A percentile compares a stretch with the other conserved stretches of the same genome.
Conservation (phyloP, 225 moss, liverwort and hornwort species). For the Rhytidiadelphus loreus region DNA sequence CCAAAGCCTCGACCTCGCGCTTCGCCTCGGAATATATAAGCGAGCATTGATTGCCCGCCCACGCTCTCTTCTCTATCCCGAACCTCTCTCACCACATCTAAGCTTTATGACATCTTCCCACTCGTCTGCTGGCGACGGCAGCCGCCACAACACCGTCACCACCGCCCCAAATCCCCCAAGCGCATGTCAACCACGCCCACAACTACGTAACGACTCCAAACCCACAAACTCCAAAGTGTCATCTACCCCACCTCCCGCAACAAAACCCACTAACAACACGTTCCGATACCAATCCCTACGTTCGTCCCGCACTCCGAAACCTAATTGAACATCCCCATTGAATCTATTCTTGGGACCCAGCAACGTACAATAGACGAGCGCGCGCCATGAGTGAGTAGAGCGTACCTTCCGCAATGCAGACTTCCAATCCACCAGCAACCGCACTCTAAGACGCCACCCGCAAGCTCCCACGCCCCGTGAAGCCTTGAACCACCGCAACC, state of each 20-base stretch:
- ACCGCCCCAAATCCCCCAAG: neutral
- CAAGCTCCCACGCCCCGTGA: neutral
- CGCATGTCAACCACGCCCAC: neutral
- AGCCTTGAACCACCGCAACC: neutral
- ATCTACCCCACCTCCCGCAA: neutral
- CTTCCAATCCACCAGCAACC: neutral
- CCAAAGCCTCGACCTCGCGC: neutral
- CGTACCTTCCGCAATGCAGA: neutral
- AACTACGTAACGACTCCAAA: neutral
- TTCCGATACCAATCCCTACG: neutral
- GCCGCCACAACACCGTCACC: neutral
- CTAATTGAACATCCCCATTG: neutral
- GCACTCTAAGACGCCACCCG: neutral
- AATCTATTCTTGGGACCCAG: neutral
- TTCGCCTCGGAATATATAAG: neutral
- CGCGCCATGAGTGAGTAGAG: neutral
- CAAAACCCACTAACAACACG: neutral
- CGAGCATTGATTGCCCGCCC: neutral
- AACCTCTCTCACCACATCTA: neutral
- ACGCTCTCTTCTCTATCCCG: neutral
- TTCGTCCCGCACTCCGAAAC: neutral
- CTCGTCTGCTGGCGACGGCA: neutral
- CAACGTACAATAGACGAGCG: neutral
- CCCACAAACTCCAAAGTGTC: neutral
- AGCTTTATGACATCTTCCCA: neutral